Evolutionary conservation across 73 alveolate genomes (phyloP).

Genomic region (Tetrahymena thermophila): DNA sequence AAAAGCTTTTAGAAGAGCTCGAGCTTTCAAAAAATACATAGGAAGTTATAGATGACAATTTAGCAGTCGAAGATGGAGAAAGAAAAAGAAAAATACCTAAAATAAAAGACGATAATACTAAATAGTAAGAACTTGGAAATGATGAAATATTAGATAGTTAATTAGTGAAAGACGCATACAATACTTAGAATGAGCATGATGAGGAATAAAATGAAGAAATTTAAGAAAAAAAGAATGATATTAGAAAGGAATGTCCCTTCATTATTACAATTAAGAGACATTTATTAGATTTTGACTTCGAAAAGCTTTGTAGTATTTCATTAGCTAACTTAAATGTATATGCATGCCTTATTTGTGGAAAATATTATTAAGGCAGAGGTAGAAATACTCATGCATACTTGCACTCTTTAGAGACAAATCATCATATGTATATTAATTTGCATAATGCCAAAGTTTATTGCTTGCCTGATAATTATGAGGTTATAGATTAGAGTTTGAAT

Average conservation of each 20-base stretch:
- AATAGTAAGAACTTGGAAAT: not conserved
- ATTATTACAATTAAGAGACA: conserved; percentile 47
- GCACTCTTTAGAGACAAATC: conserved; percentile 86
- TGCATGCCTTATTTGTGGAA: conserved; percentile 95
- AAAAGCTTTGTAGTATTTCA: conserved; percentile 90
- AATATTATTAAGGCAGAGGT: conserved; percentile 91
- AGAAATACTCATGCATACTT: conserved; percentile 80
- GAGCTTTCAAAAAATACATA: not conserved
- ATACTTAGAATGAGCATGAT: not conserved
- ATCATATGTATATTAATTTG: conserved; percentile 87
- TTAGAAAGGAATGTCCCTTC: conserved; percentile 23
- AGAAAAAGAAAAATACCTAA: not conserved
- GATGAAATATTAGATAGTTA: not conserved
- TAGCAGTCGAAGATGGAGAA: not conserved
- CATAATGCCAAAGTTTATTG: conserved; percentile 76
- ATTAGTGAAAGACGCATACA: not conserved
- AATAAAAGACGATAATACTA: not conserved
- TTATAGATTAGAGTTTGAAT: conserved; percentile 76
- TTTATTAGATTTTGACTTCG: conserved; percentile 93
- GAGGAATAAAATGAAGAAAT: not conserved
- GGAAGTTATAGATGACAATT: not conserved
- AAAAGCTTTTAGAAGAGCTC: not conserved
- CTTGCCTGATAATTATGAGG: conserved; percentile 93
- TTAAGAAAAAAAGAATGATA: not conserved
- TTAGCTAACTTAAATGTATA: conserved; percentile 85